Evolutionary conservation across 2,329 filamentous ascomycete species (phyloP), one percentile per base, ranked within the genome.

Genomic region (Pseudopyrenochaeta lycopersici): DNA sequence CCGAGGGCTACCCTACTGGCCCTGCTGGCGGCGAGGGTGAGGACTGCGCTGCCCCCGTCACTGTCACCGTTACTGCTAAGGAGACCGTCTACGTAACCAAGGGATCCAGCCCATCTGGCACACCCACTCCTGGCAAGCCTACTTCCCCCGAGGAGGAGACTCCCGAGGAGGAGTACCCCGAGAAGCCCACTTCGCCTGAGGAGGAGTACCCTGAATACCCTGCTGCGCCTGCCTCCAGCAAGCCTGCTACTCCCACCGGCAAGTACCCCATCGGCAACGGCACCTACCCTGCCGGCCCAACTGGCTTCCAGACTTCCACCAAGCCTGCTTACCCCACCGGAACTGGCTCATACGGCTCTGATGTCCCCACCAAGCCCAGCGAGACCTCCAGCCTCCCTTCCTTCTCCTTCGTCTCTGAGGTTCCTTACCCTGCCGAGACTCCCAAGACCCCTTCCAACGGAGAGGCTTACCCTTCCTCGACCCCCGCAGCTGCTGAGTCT

Each of bases 71-170:
- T 31, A 76, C 73, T 44, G 52, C 62, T 17, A 67, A 73, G 65
- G 72, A 76, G 70, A 76, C 73, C 56, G 71, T 76, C 63, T 70
- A 65, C 36, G 73, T 76, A 52, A 73, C 71, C 46, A 63, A 59
- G 56, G 68, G 62, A 42, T 15, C 41, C 12, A 53, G 46, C 14
- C 40, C 58, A 18, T 46, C 54, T 23, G 47, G 46, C 15, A 53
- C 60, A 40, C 50, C 60, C 27, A 27, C 23, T 27, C 23, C 23
- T 9, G 48, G 39, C 42, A 48, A 57, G 49, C 54, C 54, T 21
- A 58, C 54, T 46, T 44, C 56, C 35, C 49, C 44, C 21, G 46
- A 32, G 23, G 39, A n/a, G 12, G 23, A 57, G 52, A 54, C 35
- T 14, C 43, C 53, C 35, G 49, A 44, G 38, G 46, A 56, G 49